phyloP scores from a whole-genome alignment of 495 filamentous ascomycete genomes.

The Penicillium alfredii region DNA sequence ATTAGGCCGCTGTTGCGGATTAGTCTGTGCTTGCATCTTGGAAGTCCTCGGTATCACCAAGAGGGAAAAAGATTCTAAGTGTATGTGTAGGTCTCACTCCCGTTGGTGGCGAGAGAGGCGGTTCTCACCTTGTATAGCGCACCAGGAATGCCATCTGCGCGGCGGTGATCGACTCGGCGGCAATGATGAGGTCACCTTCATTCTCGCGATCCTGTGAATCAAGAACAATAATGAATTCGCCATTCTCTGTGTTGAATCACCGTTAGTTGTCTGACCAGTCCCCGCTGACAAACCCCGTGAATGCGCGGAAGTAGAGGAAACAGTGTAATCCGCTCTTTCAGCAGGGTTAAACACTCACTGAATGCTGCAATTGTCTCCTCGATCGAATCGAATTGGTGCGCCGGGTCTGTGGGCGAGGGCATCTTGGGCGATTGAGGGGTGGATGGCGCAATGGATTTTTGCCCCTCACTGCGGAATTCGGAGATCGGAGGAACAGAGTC shows the following conservation, averaged over 20 bases:
- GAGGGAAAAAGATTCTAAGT: too few relatives aligned
- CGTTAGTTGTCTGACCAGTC: slow-evolving; percentile 16
- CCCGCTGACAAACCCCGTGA: too few relatives aligned
- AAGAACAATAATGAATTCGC: slow-evolving; percentile 92
- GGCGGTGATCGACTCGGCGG: slow-evolving; percentile 76
- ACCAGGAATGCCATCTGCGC: slow-evolving; percentile 95
- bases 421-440: slow-evolving; percentile 19
- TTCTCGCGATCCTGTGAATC: slow-evolving; percentile 89
- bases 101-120: too few relatives aligned
- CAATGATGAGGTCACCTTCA: slow-evolving; percentile 96
- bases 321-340: background rate
- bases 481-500: slow-evolving; percentile 1
- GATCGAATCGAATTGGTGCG: slow-evolving; percentile 68
- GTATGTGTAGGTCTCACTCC: too few relatives aligned
- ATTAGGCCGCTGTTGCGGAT: slow-evolving; percentile 77
- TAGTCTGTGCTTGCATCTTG: too few relatives aligned
- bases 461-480: slow-evolving; percentile 22
- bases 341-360: slow-evolving; percentile 49
- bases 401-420: slow-evolving; percentile 32
- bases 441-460: slow-evolving; percentile 6
- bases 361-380: slow-evolving; percentile 79
- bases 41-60: too few relatives aligned
- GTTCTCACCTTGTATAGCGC: slow-evolving; percentile 60
- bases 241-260: slow-evolving; percentile 52
- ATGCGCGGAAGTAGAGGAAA: background rate